Evolutionary conservation across 2,329 filamentous ascomycete genomes (phyloP).

Genomic region (Beauveria bassiana): DNA sequence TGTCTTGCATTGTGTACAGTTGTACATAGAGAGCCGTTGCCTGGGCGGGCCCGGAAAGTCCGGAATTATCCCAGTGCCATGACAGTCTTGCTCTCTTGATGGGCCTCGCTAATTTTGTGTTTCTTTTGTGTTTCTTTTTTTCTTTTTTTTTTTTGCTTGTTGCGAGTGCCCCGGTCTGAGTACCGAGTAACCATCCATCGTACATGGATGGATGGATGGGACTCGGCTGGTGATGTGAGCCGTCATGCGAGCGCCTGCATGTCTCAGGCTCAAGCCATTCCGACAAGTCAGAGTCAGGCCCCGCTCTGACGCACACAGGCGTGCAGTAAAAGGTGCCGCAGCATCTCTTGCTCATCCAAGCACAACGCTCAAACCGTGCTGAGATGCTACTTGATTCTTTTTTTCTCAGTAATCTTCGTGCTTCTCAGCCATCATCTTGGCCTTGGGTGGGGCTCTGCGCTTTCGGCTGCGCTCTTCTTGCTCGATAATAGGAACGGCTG

Average conservation of each 20-base stretch:
- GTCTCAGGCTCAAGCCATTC: conserved; percentile 5
- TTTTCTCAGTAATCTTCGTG: conserved; percentile 21
- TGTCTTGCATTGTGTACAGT: neutral
- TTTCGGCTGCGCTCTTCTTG: conserved; percentile 33
- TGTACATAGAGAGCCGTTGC: neutral
- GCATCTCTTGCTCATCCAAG: neutral
- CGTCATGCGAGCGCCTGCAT: conserved; percentile 7
- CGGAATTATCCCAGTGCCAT: neutral
- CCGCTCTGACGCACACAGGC: neutral
- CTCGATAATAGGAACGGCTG: conserved; percentile 32
- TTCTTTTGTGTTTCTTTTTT: too few relatives aligned
- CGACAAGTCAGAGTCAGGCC: neutral
- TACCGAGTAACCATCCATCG: neutral
- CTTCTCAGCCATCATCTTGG: conserved; percentile 26
- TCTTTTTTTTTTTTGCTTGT: neutral
- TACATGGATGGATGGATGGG: neutral
- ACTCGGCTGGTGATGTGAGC: neutral
- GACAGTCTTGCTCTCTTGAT: neutral
- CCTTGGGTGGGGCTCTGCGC: conserved; percentile 30
- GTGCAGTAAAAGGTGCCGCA: neutral
- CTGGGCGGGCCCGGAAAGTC: neutral
- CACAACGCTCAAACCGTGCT: neutral
- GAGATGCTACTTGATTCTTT: neutral
- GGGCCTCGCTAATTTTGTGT: neutral
- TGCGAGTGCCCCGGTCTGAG: neutral